Evolutionary conservation across 768 basidiomycete species (phyloP), one percentile per base, ranked within the genome.

Genomic region (Suillus americanus): DNA sequence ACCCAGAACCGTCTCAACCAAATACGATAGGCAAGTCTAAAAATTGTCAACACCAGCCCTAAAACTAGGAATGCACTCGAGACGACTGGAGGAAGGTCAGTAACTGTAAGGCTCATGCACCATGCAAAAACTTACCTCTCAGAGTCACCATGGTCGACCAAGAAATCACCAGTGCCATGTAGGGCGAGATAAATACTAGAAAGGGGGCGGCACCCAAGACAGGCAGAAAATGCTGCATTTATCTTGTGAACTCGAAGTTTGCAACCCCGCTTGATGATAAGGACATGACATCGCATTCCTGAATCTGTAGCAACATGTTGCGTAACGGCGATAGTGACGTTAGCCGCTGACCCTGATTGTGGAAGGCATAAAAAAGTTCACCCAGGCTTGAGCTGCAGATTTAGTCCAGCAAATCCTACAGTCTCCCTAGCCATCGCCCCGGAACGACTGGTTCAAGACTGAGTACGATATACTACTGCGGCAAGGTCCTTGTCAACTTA

Each of bases 1-100:
- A 68, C 57, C 28, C 72, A 71, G 25, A 73, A 53, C 14, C 67
- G 64, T 45, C 60, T 64, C 37, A 73, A 68, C 28, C 30, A 56
- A 28, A 70, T 53, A 33, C 72, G 72, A 40, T 72, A 70, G 60
- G 68, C 59, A 20, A 73, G 12, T 30, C 70, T 66, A 30, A 73
- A 66, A 16, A 71, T 6, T 18, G 64, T 64, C 33, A 65, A 45
- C 30, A 62, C 41, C 45, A 73, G 51, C 23, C 60, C 66, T 10
- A 66, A 10, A 35, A 30, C 51, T 3, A 51, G 9, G 10, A 71
- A n/a, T 35, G 54, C 40, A 54, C 45, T 62, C n/a, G 62, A 63
- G 20, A 66, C 23, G 3, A 61, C 70, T 72, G 30, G 0, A 57
- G 40, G 40, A 41, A 38, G 40, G 10, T 59, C 18, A 59, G 38